phyloP scores from a whole-genome alignment of 176 grass and related monocot species.

The Eleusine coracana region DNA sequence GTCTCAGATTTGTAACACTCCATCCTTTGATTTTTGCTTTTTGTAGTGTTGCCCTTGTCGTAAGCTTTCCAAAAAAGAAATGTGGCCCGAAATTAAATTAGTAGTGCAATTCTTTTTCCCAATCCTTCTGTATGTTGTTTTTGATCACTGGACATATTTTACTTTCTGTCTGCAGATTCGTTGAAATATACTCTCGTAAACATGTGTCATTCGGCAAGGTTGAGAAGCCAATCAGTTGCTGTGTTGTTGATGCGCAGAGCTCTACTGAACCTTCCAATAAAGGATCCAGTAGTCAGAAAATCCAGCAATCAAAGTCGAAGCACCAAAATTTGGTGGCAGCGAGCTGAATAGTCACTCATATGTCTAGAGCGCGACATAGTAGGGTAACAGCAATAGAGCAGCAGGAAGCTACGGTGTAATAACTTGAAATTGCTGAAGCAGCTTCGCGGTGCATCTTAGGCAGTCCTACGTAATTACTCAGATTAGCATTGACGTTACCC shows the following conservation, averaged over 20 bases:
- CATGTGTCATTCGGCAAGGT: conserved; percentile 60
- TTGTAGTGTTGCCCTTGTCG: too few species aligned
- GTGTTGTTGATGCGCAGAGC: conserved; percentile 32
- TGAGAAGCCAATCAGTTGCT: conserved; percentile 64
- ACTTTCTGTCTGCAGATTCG: conserved; percentile 47
- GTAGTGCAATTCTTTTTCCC: not conserved
- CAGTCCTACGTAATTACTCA: not conserved
- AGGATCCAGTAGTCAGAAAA: conserved; percentile 12
- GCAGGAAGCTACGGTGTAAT: not conserved
- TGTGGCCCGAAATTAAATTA: too few species aligned
- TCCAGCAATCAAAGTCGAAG: conserved; percentile 3
- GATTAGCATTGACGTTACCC: not conserved
- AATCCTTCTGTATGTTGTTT: not conserved
- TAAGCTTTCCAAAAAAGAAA: too few species aligned
- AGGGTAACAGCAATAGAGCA: not conserved
- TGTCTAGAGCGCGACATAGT: not conserved
- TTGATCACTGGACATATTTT: conserved; percentile 5
- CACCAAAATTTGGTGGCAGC: conserved; percentile 35
- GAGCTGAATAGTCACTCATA: conserved; percentile 10
- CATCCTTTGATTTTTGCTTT: too few species aligned
- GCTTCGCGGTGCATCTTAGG: not conserved
- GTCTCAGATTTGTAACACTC: not conserved
- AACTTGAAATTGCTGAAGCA: not conserved
- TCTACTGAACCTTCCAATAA: conserved; percentile 24
- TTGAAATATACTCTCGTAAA: conserved; percentile 59